phyloP scores from a whole-genome alignment of 2,329 filamentous ascomycete genomes.

The Phaeosphaeria sp. region DNA sequence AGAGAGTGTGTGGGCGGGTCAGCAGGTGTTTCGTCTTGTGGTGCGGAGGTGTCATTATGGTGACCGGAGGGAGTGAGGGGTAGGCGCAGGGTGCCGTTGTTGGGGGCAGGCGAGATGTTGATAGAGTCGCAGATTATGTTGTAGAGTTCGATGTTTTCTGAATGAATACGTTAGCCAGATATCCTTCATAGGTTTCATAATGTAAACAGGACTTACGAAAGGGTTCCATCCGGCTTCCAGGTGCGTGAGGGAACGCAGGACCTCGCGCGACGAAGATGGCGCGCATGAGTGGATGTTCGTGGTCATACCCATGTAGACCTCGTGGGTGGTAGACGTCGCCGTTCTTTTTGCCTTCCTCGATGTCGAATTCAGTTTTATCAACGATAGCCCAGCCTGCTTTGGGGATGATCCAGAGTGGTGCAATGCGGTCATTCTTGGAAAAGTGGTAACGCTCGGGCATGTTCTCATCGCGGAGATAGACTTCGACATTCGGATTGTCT shows the following conservation, averaged over 20 bases:
- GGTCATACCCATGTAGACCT: slow-evolving; percentile 93
- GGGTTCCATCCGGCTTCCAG: slow-evolving; percentile 77
- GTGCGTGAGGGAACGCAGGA: slow-evolving; percentile 85
- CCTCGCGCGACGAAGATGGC: slow-evolving; percentile 93
- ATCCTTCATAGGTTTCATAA: too few species aligned
- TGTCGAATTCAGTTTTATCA: slow-evolving; percentile 77
- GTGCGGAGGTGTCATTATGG: slow-evolving; percentile 61
- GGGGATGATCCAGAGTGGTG: slow-evolving; percentile 92
- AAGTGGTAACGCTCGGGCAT: slow-evolving; percentile 97
- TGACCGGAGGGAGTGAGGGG: slow-evolving; percentile 69
- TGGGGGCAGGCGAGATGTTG: slow-evolving; percentile 73
- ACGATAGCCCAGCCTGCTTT: slow-evolving; percentile 94
- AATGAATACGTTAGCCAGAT: background rate
- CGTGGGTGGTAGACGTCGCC: slow-evolving; percentile 76
- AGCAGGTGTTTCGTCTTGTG: slow-evolving; percentile 55
- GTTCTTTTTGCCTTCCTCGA: slow-evolving; percentile 69
- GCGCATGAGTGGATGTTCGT: slow-evolving; percentile 92
- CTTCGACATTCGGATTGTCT: slow-evolving; percentile 74
- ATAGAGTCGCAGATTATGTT: slow-evolving; percentile 92
- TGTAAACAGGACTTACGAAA: slow-evolving; percentile 74
- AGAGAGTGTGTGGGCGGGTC: slow-evolving; percentile 54
- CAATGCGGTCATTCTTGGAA: slow-evolving; percentile 83
- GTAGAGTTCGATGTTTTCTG: slow-evolving; percentile 94
- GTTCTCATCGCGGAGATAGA: slow-evolving; percentile 83
- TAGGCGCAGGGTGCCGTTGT: slow-evolving; percentile 85